Evolutionary conservation across 2,329 filamentous ascomycete genomes (phyloP).

Genomic region (Colletotrichum sp.): DNA sequence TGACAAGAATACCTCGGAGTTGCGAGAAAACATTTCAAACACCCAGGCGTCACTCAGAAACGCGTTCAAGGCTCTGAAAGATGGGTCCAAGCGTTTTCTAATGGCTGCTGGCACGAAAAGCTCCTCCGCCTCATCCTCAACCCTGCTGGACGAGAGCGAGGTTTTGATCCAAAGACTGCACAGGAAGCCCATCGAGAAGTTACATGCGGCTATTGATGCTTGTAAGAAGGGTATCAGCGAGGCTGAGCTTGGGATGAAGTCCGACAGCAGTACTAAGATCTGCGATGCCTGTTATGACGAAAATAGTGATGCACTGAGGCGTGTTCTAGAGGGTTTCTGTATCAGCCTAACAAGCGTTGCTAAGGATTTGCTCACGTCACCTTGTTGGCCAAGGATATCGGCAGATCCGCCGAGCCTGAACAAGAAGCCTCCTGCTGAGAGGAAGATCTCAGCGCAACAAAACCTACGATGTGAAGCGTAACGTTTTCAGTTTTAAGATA

Average conservation of each 20-base stretch:
- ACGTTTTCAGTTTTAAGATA: not conserved
- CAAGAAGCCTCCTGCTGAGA: not conserved
- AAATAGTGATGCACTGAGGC: not conserved
- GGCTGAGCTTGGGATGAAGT: not conserved
- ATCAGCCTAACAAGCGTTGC: not conserved
- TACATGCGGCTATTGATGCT: not conserved
- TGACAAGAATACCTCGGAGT: not conserved
- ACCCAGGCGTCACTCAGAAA: not conserved
- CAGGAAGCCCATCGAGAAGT: not conserved
- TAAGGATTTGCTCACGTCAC: not conserved
- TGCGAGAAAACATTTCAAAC: not conserved
- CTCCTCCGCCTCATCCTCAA: not conserved
- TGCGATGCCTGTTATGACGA: not conserved
- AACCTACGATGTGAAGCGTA: not conserved
- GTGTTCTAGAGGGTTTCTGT: constrained; percentile 1
- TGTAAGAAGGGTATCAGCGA: not conserved
- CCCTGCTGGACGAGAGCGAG: not conserved
- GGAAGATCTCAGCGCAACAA: not conserved
- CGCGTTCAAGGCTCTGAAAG: not conserved
- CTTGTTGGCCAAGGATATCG: not conserved
- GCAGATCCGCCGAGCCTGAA: not conserved
- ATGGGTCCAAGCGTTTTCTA: not conserved
- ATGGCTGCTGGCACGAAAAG: not conserved
- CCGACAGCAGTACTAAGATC: not conserved
- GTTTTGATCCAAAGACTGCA: not conserved